Evolutionary conservation across 2,329 filamentous ascomycete species (phyloP).

Genomic region (Aulographum hederae): DNA sequence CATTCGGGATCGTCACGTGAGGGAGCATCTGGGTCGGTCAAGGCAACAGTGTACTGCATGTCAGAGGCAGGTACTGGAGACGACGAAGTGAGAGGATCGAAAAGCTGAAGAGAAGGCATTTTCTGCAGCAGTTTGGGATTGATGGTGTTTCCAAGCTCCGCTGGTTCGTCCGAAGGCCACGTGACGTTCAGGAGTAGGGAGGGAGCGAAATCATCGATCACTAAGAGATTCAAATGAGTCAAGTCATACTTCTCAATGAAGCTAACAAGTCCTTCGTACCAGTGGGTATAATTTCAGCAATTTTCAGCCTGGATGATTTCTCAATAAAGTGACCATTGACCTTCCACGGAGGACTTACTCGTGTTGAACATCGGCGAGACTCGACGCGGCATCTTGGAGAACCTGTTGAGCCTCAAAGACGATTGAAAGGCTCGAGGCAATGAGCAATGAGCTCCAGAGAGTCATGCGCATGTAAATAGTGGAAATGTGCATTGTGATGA

Average conservation of each 20-base stretch:
- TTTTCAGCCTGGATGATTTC: conserved; percentile 12
- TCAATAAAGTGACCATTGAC: no score
- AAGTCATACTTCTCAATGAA: background rate
- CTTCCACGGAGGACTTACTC: no score
- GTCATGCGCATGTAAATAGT: no score
- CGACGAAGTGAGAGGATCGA: no score
- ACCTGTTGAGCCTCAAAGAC: no score
- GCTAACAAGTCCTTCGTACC: conserved; percentile 9
- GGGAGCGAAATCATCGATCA: conserved; percentile 41
- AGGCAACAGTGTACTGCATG: conserved; percentile 27
- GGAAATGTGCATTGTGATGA: no score
- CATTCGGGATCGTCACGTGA: conserved; percentile 33
- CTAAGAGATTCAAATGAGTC: conserved; percentile 14
- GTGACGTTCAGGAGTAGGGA: conserved; percentile 29
- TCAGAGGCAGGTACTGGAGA: conserved; percentile 8
- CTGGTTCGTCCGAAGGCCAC: conserved; percentile 21
- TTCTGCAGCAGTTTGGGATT: conserved; percentile 22
- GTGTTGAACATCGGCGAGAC: no score
- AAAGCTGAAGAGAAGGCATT: no score
- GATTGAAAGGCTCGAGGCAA: no score
- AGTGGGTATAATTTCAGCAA: conserved; percentile 21
- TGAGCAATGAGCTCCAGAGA: no score
- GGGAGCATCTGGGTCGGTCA: conserved; percentile 42
- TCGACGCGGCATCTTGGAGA: no score
- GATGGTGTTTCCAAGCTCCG: conserved; percentile 36